phyloP scores from a whole-genome alignment of 2,329 filamentous ascomycete genomes.

The Beauveria varroae region DNA sequence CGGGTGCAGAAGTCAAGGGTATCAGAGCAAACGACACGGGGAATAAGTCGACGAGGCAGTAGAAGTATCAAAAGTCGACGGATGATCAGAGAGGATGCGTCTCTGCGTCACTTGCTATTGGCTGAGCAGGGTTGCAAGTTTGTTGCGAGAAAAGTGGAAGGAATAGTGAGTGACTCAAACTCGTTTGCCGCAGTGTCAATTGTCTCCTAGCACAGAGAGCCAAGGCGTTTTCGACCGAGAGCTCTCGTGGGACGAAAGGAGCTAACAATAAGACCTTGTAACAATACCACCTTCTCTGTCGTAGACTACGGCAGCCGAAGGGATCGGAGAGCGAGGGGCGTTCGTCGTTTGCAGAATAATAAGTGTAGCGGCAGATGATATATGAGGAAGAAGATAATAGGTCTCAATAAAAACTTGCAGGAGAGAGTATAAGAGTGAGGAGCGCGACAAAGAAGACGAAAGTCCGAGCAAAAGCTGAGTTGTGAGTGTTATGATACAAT shows the following conservation, averaged over 20 bases:
- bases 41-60: neutral
- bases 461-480: slow-evolving; percentile 23
- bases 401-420: slow-evolving; percentile 67
- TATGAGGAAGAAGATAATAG: slow-evolving; percentile 61
- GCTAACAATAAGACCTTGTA: too few species aligned
- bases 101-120: slow-evolving; percentile 2
- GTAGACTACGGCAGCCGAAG: neutral
- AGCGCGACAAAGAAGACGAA: slow-evolving; percentile 39
- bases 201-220: too few species aligned
- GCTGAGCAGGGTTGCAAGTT: neutral
- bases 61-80: neutral
- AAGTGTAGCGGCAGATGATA: slow-evolving; percentile 40
- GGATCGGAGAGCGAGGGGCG: neutral
- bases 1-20: neutral
- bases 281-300: too few species aligned
- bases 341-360: slow-evolving; percentile 21
- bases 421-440: slow-evolving; percentile 24
- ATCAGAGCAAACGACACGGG: neutral
- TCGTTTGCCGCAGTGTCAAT: neutral
- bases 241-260: too few species aligned
- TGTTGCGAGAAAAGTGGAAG: slow-evolving; percentile 21
- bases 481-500: slow-evolving; percentile 9
- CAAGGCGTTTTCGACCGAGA: too few species aligned
- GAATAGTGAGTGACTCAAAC: slow-evolving; percentile 25
- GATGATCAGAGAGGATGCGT: neutral